These are phyloP conservation scores for Pichia kudriavzevii DNA, from an alignment of 1,139 yeast genomes.

Conservation along the genomic window DNA sequence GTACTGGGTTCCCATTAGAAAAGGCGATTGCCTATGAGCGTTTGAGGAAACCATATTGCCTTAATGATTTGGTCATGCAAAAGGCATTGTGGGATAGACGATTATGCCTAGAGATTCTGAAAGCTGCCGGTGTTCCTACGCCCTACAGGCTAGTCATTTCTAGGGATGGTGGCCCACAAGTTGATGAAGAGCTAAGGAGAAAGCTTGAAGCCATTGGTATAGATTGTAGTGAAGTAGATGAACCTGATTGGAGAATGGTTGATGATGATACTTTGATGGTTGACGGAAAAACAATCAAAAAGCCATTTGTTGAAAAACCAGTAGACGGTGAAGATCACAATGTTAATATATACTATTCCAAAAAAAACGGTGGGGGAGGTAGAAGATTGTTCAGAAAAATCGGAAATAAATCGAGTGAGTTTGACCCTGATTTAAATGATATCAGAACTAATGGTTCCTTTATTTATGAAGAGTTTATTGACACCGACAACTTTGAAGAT, in stretches of 20 bases:
- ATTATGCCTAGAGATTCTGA: conserved; percentile 72
- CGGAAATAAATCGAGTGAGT: conserved; percentile 95
- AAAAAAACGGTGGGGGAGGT: conserved; percentile 94
- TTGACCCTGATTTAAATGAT: conserved; percentile 65
- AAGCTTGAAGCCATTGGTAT: conserved; percentile 56
- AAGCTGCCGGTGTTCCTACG: conserved; percentile 78
- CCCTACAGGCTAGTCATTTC: conserved; percentile 84
- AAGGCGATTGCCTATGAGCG: conserved; percentile 90
- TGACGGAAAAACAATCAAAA: conserved; percentile 61
- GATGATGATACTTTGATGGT: conserved; percentile 79
- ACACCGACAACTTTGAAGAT: conserved; percentile 96
- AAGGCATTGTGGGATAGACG: conserved; percentile 96
- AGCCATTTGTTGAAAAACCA: conserved; percentile 97
- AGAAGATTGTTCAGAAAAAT: conserved; percentile 88
- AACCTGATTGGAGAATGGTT: conserved; percentile 84
- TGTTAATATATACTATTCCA: conserved; percentile 85
- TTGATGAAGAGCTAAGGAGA: conserved; percentile 54
- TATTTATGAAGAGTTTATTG: conserved; percentile 93
- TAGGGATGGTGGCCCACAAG: conserved; percentile 93
- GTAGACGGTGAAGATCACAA: conserved; percentile 99
- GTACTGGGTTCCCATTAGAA: conserved; percentile 93
- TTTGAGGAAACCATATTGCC: conserved; percentile 79
- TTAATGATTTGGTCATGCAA: conserved; percentile 86
- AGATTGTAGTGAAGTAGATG: conserved; percentile 42
- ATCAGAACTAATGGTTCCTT: conserved; percentile 91